Evolutionary conservation across 2,329 filamentous ascomycete species (phyloP).

Genomic region (Pyricularia grisea): DNA sequence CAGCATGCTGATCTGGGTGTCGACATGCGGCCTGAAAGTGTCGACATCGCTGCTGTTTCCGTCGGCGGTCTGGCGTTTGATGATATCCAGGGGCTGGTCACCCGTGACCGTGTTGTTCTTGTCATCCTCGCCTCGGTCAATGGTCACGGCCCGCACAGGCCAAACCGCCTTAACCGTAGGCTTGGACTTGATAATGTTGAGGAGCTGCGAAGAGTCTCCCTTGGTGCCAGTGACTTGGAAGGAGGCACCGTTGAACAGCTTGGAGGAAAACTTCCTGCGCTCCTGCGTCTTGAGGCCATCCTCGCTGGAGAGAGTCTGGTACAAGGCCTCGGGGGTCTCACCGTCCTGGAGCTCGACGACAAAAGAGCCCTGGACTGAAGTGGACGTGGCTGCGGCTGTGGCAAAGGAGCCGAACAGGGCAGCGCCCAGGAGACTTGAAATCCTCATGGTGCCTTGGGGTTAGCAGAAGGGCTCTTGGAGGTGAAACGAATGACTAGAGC

Average conservation of each 20-base stretch:
- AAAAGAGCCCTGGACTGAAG: background rate
- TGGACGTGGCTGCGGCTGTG: background rate
- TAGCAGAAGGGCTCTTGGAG: background rate
- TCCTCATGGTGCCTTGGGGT: background rate
- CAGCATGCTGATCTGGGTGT: conserved; percentile 10
- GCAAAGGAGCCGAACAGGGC: background rate
- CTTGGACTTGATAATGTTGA: background rate
- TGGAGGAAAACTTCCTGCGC: background rate
- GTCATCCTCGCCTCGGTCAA: background rate
- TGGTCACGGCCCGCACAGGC: background rate
- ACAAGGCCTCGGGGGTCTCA: background rate
- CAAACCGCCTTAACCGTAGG: background rate
- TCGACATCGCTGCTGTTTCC: background rate
- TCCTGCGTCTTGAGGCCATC: background rate
- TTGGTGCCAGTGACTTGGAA: conserved; percentile 1
- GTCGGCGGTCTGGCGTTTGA: background rate
- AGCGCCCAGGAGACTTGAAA: background rate
- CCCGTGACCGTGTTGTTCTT: background rate
- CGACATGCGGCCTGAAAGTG: conserved; percentile 8
- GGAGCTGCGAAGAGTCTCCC: background rate
- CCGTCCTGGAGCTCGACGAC: background rate
- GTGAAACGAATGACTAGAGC: background rate
- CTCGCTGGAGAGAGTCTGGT: background rate
- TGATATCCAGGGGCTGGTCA: background rate
- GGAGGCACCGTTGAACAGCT: conserved; percentile 1